phyloP scores from a whole-genome alignment of 2,329 filamentous ascomycete genomes.

The Aspergillus flavus region DNA sequence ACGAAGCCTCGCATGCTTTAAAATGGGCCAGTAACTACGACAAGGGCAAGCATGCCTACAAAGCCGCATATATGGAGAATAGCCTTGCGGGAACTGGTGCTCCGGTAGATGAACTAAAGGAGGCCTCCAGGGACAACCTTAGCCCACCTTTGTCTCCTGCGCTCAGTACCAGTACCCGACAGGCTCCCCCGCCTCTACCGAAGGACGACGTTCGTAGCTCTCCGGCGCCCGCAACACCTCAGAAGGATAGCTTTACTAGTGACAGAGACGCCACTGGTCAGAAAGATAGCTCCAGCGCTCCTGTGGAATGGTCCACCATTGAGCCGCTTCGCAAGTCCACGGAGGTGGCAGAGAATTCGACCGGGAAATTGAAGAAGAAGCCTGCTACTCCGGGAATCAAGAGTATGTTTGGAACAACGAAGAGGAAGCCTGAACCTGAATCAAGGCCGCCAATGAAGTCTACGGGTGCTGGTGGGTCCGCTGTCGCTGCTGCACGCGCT shows the following conservation, averaged over 20 bases:
- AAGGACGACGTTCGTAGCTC: conserved; percentile 33
- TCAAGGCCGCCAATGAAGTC: conserved; percentile 34
- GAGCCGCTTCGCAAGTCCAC: conserved; percentile 37
- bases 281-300: conserved; percentile 22
- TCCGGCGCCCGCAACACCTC: conserved; percentile 28
- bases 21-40: conserved; percentile 97
- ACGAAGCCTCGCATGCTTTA: conserved; percentile 88
- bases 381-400: conserved; percentile 45
- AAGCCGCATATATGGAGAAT: conserved; percentile 82
- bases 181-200: conserved; percentile 34
- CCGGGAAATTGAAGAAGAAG: conserved; percentile 50
- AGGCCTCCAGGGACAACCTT: conserved; percentile 38
- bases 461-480: conserved; percentile 35
- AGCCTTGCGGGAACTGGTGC: conserved; percentile 69
- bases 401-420: conserved; percentile 46
- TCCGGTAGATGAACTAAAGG: conserved; percentile 48
- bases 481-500: conserved; percentile 47
- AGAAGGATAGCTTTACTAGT: conserved; percentile 24
- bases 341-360: conserved; percentile 34
- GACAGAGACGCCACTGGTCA: conserved; percentile 14
- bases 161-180: conserved; percentile 30
- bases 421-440: conserved; percentile 38
- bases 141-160: conserved; percentile 24
- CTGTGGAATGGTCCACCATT: conserved; percentile 23
- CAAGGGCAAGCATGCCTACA: conserved; percentile 86